Percentiles rank a stretch among this genome's conserved stretches.
These are phyloP conservation scores for Penicillium malachiteum DNA, from an alignment of 495 filamentous ascomycete genomes.

Conservation along the genomic window DNA sequence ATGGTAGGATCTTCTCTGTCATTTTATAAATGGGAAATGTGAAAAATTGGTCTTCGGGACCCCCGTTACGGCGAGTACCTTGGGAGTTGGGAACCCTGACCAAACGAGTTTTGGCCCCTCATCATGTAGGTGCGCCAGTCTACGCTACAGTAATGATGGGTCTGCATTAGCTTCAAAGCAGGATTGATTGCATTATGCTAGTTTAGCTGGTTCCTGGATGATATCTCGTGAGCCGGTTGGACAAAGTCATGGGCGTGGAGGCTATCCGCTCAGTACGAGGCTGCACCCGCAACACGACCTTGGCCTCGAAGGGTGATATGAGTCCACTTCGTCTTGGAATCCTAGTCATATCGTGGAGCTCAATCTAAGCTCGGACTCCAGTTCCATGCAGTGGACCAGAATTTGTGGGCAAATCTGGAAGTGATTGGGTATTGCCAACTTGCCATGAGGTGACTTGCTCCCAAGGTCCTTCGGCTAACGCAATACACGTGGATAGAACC, in stretches of 20 bases:
- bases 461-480: conserved; percentile 28
- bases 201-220: not conserved
- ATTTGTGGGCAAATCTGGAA: not conserved
- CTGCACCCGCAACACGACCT: not conserved
- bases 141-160: too few species aligned
- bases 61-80: conserved; percentile 21
- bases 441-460: conserved; percentile 7
- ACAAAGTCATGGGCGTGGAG: not conserved
- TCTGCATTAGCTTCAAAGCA: not conserved
- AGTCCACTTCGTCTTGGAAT: not conserved
- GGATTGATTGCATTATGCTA: not conserved
- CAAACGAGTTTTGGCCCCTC: too few species aligned
- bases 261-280: not conserved
- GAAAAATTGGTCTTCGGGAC: conserved; percentile 5
- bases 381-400: conserved; percentile 7
- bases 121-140: too few species aligned
- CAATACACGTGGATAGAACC: not conserved
- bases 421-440: conserved; percentile 15
- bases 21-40: conserved; percentile 20
- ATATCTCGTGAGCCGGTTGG: not conserved
- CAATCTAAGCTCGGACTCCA: conserved; percentile 4
- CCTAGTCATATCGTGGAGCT: not conserved
- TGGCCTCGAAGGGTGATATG: not conserved
- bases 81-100: not conserved
- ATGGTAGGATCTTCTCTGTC: conserved; percentile 4